Evolutionary conservation across 2,329 filamentous ascomycete species (phyloP), one percentile per base, ranked within the genome.

Genomic region (Epichloe festucae): DNA sequence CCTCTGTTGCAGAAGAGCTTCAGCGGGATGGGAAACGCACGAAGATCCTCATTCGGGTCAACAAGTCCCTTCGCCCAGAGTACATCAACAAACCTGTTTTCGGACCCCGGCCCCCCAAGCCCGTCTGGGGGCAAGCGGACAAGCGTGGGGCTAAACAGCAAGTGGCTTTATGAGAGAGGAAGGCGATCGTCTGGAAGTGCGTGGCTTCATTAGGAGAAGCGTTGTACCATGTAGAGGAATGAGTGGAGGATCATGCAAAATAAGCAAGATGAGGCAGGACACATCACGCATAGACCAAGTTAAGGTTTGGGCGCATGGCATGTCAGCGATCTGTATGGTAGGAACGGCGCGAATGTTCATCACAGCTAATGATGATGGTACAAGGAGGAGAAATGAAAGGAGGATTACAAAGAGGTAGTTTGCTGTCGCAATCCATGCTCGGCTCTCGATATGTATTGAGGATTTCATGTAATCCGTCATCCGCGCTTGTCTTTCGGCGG

Each of bases 111-210:
- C 14, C 84, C 17, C 17, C 86, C 87, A 1, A 90, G 82, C 56
- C 86, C 87, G 1, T 70, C 70, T 5, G 69, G 73, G 5, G 75
- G 77, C 39, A 89, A 85, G 70, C 78, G 81, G 52, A 82, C 84
- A 42, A 89, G 81, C 57, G 81, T 94, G 49, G 82, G 82, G 0
- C 63, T 96, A 63, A 96, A 91, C 68, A 95, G 82, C 71, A 95
- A 93, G 70, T 97, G 91, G 91, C 68, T 96, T 54, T 97, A 95
- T 63, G 89, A 96, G 67, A 87, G 83, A 69, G 85, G 86, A 60
- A 72, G 82, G 64, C 65, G 81, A 64, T 70, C 76, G 58, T 73
- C 75, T 49, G 65, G 72, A 11, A 73, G 65, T 51, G 62, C 67
- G 35, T 74, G 70, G 67, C 58, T 62, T 48, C 62, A 66, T 46